Conservation (phyloP, 2,329 filamentous ascomycete species). For the Trichoderma pleuroti region DNA sequence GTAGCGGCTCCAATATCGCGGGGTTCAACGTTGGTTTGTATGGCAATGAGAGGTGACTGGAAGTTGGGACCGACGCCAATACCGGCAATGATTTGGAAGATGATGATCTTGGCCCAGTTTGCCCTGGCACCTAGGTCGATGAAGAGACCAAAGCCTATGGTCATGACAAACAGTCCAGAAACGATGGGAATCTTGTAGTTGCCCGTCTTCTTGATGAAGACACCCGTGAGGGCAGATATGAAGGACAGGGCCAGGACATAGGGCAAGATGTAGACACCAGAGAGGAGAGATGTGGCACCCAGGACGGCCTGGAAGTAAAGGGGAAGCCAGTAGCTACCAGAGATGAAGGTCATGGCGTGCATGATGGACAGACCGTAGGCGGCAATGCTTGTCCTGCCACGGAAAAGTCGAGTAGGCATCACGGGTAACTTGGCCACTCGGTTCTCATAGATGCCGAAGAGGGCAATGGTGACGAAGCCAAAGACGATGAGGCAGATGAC, state of each 20-base stretch:
- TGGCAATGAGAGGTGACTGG: constrained; percentile 63
- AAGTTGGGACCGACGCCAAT: constrained; percentile 66
- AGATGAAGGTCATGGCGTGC: constrained; percentile 75
- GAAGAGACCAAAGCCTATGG: constrained; percentile 62
- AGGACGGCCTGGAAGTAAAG: constrained; percentile 80
- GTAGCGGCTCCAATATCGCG: constrained; percentile 67
- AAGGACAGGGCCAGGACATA: constrained; percentile 65
- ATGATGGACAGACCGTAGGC: constrained; percentile 64
- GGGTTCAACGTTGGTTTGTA: constrained; percentile 60
- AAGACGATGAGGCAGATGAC: constrained; percentile 78
- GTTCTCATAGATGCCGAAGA: constrained; percentile 73
- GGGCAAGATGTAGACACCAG: constrained; percentile 71
- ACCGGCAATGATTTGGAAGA: constrained; percentile 62
- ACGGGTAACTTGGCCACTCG: constrained; percentile 72
- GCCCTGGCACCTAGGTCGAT: constrained; percentile 57
- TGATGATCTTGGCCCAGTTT: constrained; percentile 54
- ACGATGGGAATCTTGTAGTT: constrained; percentile 61
- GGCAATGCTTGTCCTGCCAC: constrained; percentile 60
- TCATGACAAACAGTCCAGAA: constrained; percentile 54
- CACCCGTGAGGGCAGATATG: constrained; percentile 54
- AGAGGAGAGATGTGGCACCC: constrained; percentile 63
- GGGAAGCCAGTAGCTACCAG: constrained; percentile 74
- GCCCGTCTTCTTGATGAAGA: constrained; percentile 61
- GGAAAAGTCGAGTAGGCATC: constrained; percentile 71
- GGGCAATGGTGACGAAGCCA: constrained; percentile 56